Conservation (phyloP, 352 stramenopile species). For the Paralagenidium karlingii region DNA sequence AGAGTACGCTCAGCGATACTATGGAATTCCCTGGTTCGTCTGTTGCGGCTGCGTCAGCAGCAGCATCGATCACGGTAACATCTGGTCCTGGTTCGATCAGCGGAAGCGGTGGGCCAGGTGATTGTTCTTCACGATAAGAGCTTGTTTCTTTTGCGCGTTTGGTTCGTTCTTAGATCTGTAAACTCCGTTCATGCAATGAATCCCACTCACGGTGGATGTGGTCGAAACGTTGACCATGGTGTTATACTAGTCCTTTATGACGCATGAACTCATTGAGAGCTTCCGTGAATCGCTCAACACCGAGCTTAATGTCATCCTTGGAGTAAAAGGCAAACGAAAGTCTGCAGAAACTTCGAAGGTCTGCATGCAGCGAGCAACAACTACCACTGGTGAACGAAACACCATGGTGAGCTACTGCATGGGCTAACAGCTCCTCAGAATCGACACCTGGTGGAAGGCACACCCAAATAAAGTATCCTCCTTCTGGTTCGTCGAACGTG, state of each 20-base stretch:
- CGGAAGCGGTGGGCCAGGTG: too few species aligned
- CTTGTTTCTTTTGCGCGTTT: too few species aligned
- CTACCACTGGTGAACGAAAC: slow-evolving; percentile 67
- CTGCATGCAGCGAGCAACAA: slow-evolving; percentile 56
- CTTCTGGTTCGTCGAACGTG: slow-evolving; percentile 42
- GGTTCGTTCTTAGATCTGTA: too few species aligned
- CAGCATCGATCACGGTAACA: too few species aligned
- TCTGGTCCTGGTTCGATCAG: too few species aligned
- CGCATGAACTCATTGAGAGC: slow-evolving; percentile 48
- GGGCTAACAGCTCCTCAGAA: slow-evolving; percentile 28
- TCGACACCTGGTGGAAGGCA: slow-evolving; percentile 36
- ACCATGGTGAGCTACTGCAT: slow-evolving; percentile 25
- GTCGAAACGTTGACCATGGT: too few species aligned
- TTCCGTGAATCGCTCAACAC: slow-evolving; percentile 29
- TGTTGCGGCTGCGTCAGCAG: too few species aligned
- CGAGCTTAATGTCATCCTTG: slow-evolving; percentile 52
- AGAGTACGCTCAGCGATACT: slow-evolving; percentile 6
- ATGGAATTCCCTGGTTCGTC: too few species aligned
- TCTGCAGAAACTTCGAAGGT: slow-evolving; percentile 81
- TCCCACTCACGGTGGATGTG: too few species aligned
- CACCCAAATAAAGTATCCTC: slow-evolving; percentile 81
- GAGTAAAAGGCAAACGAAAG: slow-evolving; percentile 79
- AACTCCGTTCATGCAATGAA: too few species aligned
- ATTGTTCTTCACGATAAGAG: too few species aligned
- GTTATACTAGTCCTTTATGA: too few species aligned